A percentile compares a stretch with the other conserved stretches of the same genome.
phyloP scores from a whole-genome alignment of 257 asterid genomes.

The Capsicum pubescens region DNA sequence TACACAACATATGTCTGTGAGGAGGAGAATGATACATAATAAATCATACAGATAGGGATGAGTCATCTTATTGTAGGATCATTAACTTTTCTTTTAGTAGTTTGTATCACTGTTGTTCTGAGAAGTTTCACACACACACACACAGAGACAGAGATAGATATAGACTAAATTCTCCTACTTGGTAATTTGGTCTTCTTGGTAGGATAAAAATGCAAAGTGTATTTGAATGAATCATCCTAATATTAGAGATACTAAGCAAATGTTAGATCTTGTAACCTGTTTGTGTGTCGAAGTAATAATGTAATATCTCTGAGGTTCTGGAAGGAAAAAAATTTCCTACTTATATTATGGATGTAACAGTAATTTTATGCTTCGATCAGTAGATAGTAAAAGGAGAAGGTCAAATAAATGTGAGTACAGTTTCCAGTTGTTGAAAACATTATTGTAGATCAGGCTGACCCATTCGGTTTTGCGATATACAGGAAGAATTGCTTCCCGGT shows the following conservation, averaged over 20 bases:
- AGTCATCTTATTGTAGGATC: background rate
- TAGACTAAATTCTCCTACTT: background rate
- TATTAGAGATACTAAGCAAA: background rate
- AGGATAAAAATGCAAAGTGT: background rate
- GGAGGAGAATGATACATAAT: background rate
- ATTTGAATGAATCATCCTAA: background rate
- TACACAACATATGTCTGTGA: background rate
- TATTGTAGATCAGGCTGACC: background rate
- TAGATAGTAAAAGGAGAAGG: background rate
- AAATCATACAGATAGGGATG: background rate
- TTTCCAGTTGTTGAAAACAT: conserved; percentile 1
- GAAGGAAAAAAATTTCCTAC: background rate
- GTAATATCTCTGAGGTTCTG: background rate
- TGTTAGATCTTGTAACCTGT: background rate
- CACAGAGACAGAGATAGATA: too few species aligned
- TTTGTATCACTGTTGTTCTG: background rate
- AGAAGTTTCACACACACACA: background rate
- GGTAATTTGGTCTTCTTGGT: background rate
- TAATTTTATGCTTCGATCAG: background rate
- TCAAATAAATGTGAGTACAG: background rate
- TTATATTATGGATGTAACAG: background rate
- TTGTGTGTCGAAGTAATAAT: background rate
- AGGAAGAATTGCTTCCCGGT: conserved; percentile 98
- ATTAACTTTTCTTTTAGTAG: background rate
- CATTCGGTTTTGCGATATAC: conserved; percentile 24